Evolutionary conservation across 2,329 filamentous ascomycete genomes (phyloP), one percentile per base, ranked within the genome.

Genomic region (Phaeosphaeria sp.): DNA sequence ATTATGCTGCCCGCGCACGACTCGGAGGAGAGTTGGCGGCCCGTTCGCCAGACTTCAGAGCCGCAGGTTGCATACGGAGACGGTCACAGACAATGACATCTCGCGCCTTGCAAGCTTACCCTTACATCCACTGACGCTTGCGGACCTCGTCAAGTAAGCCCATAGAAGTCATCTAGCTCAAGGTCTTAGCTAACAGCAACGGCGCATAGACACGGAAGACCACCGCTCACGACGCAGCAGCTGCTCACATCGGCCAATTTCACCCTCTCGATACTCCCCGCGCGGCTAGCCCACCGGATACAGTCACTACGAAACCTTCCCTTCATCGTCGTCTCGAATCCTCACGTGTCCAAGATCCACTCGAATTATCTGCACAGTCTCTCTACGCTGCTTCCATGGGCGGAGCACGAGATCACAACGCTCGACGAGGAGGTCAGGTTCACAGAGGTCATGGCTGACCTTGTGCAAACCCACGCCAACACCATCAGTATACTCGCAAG

Each of bases 301-400:
- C 91, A 97, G 76, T 92, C 93, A 44, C 83, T 99, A 18, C 90
- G 93, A 63, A 97, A 96, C 74, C 87, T 99, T 8, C 95, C 95
- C 0, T 99, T 94, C 78, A 98, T 99, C 64, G 94, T 99, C 54
- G 95, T 99, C 24, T 93, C 94, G n/a, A 98, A 99, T 75, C 92
- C 93, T 1, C 92, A 97, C 75, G 93, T 99, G 67, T 91, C 90
- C 24, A 89, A 90, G 70, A 99, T 99, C 64, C 97, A 98, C 82
- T 89, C 91, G 78, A 98, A 97, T 79, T 99, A 99, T 77, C 84
- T 96, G 45, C 93, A 97, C 78, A 97, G 93, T 2, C 83, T 99
- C 20, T 94, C 91, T 2, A 96, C 93, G 0, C 84, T 99, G 17
- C 86, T 98, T 3, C 93, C 94, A 5, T 97, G 94, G 72, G 88